These are phyloP conservation scores for Thraustochytrium striatum DNA, from an alignment of 352 stramenopile genomes.

Conservation along the genomic window DNA sequence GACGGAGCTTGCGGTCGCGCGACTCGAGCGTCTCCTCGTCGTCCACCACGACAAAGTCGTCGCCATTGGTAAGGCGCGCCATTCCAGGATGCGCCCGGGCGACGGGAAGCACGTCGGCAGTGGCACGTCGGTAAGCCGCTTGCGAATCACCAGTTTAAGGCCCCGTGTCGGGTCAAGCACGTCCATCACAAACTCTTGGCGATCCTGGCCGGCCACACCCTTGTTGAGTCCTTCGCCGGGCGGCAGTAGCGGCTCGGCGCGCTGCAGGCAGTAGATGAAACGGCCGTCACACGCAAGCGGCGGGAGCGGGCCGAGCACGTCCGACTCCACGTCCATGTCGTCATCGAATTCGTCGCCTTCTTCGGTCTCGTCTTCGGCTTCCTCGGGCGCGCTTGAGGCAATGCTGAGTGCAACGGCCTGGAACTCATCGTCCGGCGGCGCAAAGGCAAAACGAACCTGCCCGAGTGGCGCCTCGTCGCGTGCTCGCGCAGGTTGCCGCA, in stretches of 20 bases:
- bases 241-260: background rate
- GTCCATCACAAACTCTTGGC: background rate
- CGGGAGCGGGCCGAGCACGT: background rate
- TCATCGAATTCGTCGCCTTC: background rate
- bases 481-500: background rate
- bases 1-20: background rate
- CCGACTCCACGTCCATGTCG: background rate
- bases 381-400: no score
- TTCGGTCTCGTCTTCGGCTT: background rate
- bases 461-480: background rate
- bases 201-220: background rate
- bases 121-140: background rate
- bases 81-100: background rate
- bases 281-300: slow-evolving; percentile 12
- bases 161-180: background rate
- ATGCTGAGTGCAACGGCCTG: slow-evolving; percentile 8
- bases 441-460: background rate
- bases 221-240: background rate
- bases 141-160: background rate
- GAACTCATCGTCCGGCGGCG: background rate
- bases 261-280: slow-evolving; percentile 32
- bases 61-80: slow-evolving; percentile 25
- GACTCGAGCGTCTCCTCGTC: background rate
- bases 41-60: slow-evolving; percentile 25
- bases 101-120: background rate